These are phyloP conservation scores for Debaryomyces sp. DNA, from an alignment of 1,139 yeast species.

Conservation along the genomic window DNA sequence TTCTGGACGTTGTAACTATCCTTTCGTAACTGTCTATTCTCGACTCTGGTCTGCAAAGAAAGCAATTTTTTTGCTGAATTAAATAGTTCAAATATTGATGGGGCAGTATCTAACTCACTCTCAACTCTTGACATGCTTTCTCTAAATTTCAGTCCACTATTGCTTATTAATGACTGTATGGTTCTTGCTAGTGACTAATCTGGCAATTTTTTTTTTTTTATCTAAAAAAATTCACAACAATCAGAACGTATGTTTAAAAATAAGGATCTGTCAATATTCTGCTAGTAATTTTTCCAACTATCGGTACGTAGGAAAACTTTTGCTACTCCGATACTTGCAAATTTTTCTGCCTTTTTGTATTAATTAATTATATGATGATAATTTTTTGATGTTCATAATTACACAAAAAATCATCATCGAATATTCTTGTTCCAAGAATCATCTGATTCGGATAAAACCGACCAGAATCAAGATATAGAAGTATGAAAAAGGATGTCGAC, in stretches of 20 bases:
- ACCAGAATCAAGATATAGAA: background rate
- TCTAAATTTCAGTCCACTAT: background rate
- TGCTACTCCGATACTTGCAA: background rate
- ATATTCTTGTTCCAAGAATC: background rate
- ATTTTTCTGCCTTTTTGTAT: background rate
- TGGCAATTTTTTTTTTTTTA: background rate
- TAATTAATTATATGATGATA: background rate
- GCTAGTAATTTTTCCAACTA: background rate
- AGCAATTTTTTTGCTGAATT: constrained; percentile 46
- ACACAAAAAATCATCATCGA: background rate
- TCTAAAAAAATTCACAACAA: background rate
- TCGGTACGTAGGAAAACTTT: background rate
- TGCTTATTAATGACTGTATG: background rate
- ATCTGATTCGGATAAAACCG: constrained; percentile 1
- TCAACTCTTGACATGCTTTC: background rate
- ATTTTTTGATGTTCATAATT: background rate
- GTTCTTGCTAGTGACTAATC: background rate
- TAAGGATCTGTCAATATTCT: background rate
- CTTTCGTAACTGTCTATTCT: constrained; percentile 43
- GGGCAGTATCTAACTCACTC: constrained; percentile 17
- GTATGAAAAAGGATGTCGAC: background rate
- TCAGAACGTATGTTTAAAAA: background rate
- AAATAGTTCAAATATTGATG: constrained; percentile 47
- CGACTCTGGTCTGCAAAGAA: constrained; percentile 44
- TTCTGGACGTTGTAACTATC: constrained; percentile 31